A percentile compares a stretch with the other conserved stretches of the same genome.
Conservation (phyloP, 345 rosid genomes). For the Arabidopsis suecica region DNA sequence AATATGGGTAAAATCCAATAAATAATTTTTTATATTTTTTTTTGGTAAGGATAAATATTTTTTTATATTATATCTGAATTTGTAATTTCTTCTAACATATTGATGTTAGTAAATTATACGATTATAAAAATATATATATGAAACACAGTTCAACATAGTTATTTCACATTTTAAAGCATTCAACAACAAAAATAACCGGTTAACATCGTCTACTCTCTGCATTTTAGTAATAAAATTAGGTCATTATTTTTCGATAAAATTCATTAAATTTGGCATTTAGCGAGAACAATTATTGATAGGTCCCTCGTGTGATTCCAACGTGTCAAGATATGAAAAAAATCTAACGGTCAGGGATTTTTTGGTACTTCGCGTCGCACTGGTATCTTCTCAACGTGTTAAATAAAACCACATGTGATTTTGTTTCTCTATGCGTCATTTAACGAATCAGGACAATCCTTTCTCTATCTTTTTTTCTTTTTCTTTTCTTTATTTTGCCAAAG, state of each 20-base stretch:
- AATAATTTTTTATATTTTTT: neutral
- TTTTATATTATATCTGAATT: neutral
- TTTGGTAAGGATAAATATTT: no score
- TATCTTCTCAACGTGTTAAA: slow-evolving; percentile 38
- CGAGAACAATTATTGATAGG: slow-evolving; percentile 29
- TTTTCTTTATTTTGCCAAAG: neutral
- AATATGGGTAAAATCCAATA: neutral
- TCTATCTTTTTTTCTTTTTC: neutral
- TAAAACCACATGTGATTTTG: slow-evolving; percentile 30
- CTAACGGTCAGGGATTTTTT: slow-evolving; percentile 43
- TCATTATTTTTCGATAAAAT: neutral
- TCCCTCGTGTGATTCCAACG: slow-evolving; percentile 35
- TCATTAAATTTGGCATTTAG: slow-evolving; percentile 32
- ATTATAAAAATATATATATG: neutral
- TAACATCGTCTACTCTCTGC: neutral
- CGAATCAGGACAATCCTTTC: slow-evolving; percentile 17
- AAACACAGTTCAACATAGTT: neutral
- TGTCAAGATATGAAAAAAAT: slow-evolving; percentile 29
- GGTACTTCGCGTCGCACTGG: slow-evolving; percentile 11
- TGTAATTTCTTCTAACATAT: neutral
- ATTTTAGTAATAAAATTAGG: neutral
- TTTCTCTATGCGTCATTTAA: slow-evolving; percentile 17
- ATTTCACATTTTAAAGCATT: neutral
- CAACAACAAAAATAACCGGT: neutral
- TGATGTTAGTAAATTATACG: neutral